Percentiles rank a stretch among this genome's conserved stretches.
These are phyloP conservation scores for Euphrasia confusa DNA, from an alignment of 257 asterid genomes.

Conservation along the genomic window DNA sequence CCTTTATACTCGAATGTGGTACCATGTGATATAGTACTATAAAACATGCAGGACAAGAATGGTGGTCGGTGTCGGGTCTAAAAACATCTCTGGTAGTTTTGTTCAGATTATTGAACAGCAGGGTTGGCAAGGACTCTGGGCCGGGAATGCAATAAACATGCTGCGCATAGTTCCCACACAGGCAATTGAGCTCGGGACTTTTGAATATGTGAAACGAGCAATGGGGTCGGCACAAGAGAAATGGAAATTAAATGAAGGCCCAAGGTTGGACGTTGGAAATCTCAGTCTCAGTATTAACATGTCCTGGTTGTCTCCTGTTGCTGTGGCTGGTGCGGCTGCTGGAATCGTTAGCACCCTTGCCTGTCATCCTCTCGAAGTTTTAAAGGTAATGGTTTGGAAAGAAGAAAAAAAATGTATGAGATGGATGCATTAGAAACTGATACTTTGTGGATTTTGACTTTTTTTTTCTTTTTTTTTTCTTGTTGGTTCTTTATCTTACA, in stretches of 20 bases:
- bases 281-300: constrained; percentile 46
- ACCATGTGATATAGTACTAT: constrained; percentile 13
- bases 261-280: constrained; percentile 50
- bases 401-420: not conserved
- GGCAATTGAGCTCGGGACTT: constrained; percentile 94
- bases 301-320: constrained; percentile 84
- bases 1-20: not conserved
- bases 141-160: constrained; percentile 90
- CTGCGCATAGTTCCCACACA: constrained; percentile 87
- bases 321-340: constrained; percentile 97
- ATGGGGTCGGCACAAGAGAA: constrained; percentile 67
- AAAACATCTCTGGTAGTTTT: constrained; percentile 65
- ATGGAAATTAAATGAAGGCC: constrained; percentile 45
- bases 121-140: constrained; percentile 98
- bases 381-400: constrained; percentile 49
- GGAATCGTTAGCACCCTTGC: constrained; percentile 85
- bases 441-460: not conserved
- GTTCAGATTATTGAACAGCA: constrained; percentile 70
- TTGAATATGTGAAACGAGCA: constrained; percentile 80
- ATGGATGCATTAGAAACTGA: not conserved
- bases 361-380: constrained; percentile 94
- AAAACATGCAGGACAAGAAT: constrained; percentile 82
- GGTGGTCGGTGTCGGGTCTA: constrained; percentile 95
- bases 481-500: constrained; percentile 19
- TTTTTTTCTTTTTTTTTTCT: not conserved